These are phyloP conservation scores for Candida andamanensis DNA, from an alignment of 805 yeast genomes.

Conservation along the genomic window DNA sequence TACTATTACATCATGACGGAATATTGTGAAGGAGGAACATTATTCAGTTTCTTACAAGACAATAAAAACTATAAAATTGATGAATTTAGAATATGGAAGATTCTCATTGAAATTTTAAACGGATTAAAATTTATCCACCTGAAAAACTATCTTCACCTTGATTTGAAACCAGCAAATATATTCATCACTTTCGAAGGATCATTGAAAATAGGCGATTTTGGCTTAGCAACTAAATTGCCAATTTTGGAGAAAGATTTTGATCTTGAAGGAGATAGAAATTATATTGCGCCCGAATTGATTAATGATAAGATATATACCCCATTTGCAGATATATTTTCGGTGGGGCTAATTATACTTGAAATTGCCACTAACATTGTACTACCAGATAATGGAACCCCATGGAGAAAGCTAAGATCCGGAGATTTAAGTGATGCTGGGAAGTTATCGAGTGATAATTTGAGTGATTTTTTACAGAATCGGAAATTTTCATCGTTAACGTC, in stretches of 20 bases:
- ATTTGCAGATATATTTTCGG: constrained; percentile 92
- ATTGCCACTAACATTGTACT: constrained; percentile 91
- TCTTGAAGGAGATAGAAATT: constrained; percentile 95
- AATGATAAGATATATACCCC: constrained; percentile 77
- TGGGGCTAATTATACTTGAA: constrained; percentile 89
- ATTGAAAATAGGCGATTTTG: constrained; percentile 94
- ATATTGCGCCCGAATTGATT: constrained; percentile 94
- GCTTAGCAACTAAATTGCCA: constrained; percentile 83
- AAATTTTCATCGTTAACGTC: constrained; percentile 31
- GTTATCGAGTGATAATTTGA: constrained; percentile 49
- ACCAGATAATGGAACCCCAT: constrained; percentile 93
- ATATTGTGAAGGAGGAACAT: constrained; percentile 89
- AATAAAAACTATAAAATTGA: constrained; percentile 74
- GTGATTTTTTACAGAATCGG: constrained; percentile 36
- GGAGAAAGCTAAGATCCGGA: constrained; percentile 94
- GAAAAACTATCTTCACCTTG: constrained; percentile 73
- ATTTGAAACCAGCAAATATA: constrained; percentile 91
- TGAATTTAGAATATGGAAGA: constrained; percentile 98
- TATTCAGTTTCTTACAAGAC: constrained; percentile 74
- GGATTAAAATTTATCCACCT: constrained; percentile 81
- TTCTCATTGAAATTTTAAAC: constrained; percentile 71
- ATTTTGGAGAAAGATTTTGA: constrained; percentile 63
- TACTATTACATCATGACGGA: constrained; percentile 90
- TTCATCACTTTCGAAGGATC: constrained; percentile 93
- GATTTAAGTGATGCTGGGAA: constrained; percentile 94